Conservation (phyloP, 805 yeast genomes). For the Peterozyma toletana region DNA sequence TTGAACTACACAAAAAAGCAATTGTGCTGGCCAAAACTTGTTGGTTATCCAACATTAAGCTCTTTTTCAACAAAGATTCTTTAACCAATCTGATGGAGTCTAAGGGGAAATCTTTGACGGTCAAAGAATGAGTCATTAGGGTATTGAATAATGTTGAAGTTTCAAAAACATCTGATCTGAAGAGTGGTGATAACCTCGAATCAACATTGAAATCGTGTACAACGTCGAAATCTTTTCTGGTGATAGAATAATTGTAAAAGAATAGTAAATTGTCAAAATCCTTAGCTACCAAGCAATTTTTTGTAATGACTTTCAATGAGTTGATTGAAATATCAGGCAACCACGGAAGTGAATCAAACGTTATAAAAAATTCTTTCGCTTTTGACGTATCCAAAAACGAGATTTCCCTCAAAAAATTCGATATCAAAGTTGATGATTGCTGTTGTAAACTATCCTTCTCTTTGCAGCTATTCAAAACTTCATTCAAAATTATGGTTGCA, state of each 20-base stretch:
- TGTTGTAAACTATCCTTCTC: slow-evolving; percentile 10
- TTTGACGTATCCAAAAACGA: slow-evolving; percentile 15
- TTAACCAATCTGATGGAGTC: slow-evolving; percentile 18
- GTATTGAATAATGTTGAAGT: background rate
- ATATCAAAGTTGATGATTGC: slow-evolving; percentile 11
- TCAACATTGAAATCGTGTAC: background rate
- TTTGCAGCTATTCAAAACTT: slow-evolving; percentile 38
- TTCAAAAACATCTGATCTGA: no score
- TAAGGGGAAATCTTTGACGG: slow-evolving; percentile 11
- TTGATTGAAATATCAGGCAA: slow-evolving; percentile 25
- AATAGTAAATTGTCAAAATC: slow-evolving; percentile 16
- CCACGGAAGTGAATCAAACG: slow-evolving; percentile 22
- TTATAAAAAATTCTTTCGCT: slow-evolving; percentile 18
- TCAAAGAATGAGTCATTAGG: background rate
- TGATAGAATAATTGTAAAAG: slow-evolving; percentile 23
- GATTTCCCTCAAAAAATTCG: slow-evolving; percentile 19
- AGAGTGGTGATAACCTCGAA: no score
- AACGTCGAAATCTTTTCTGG: slow-evolving; percentile 23
- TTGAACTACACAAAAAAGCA: background rate
- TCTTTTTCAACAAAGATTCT: slow-evolving; percentile 20
- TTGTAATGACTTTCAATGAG: slow-evolving; percentile 18
- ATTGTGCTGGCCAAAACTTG: background rate
- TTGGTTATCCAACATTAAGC: slow-evolving; percentile 13
- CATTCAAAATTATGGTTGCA: slow-evolving; percentile 53
- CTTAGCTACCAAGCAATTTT: slow-evolving; percentile 13